Evolutionary conservation across 1,284 basidiomycete genomes (phyloP).

Genomic region (Fomitopsis schrenkii): DNA sequence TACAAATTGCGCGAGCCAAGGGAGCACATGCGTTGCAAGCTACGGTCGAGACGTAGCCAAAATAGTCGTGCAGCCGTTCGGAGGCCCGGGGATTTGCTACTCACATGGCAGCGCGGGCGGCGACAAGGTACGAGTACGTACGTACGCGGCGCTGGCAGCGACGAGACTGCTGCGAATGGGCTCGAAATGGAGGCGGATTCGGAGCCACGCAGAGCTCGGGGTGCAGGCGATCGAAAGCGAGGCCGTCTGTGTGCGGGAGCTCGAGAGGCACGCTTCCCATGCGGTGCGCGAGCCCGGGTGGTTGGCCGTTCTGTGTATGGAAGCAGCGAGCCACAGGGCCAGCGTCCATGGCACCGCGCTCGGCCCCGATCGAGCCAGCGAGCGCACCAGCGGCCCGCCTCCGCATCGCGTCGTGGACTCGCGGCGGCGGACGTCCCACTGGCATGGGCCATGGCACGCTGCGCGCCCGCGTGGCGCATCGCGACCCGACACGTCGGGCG

Average conservation of each 20-base stretch:
- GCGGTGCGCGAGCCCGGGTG: not conserved
- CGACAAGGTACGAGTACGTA: not conserved
- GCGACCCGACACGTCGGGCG: not conserved
- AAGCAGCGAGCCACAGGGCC: not conserved
- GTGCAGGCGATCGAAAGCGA: not conserved
- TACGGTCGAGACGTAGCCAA: not conserved
- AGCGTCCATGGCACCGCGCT: too few species aligned
- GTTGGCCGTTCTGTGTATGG: not conserved
- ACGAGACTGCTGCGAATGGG: not conserved
- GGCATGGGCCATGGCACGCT: not conserved
- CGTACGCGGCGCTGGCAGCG: not conserved
- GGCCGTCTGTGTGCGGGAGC: not conserved
- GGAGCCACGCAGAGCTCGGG: not conserved
- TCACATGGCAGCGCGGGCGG: not conserved
- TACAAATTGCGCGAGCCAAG: not conserved
- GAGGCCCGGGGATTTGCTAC: not conserved
- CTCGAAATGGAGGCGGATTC: not conserved
- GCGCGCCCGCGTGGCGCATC: not conserved
- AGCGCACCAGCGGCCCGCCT: too few species aligned
- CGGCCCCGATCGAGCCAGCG: too few species aligned
- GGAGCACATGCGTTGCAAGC: not conserved
- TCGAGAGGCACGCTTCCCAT: not conserved
- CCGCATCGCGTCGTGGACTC: not conserved
- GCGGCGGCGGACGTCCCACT: not conserved
- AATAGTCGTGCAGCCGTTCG: not conserved